A percentile compares a stretch with the other conserved stretches of the same genome.
Conservation (phyloP, 495 filamentous ascomycete genomes). For the Penicillium flavigenum region DNA sequence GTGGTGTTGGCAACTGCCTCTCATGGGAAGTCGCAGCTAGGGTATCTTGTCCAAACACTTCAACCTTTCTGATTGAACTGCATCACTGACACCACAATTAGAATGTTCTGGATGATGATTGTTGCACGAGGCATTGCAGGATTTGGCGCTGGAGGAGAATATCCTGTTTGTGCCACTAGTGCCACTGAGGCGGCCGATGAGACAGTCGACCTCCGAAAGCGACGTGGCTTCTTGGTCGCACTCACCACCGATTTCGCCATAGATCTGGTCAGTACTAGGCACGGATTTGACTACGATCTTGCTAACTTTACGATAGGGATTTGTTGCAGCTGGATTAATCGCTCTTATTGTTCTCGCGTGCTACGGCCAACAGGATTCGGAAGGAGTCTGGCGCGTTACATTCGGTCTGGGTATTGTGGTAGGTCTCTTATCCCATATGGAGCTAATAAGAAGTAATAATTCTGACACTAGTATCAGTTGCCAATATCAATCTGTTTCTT, state of each 20-base stretch:
- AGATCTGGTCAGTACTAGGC: conserved; percentile 22
- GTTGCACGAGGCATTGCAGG: conserved; percentile 53
- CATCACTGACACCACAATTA: not conserved
- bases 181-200: conserved; percentile 52
- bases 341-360: conserved; percentile 34
- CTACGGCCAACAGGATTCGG: conserved; percentile 24
- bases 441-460: not conserved
- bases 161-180: conserved; percentile 45
- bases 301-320: conserved; percentile 22
- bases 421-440: conserved; percentile 5
- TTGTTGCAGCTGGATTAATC: conserved; percentile 32
- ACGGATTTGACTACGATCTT: too few species aligned
- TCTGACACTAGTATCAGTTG: conserved; percentile 16
- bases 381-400: conserved; percentile 38
- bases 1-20: conserved; percentile 33
- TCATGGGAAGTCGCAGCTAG: conserved; percentile 29
- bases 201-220: conserved; percentile 23
- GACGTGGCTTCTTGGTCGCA: conserved; percentile 34
- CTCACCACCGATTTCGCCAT: conserved; percentile 35
- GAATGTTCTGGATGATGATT: conserved; percentile 58
- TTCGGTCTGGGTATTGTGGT: conserved; percentile 40
- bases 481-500: conserved; percentile 40
- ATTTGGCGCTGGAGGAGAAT: conserved; percentile 51
- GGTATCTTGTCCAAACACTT: conserved; percentile 11
- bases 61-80: not conserved